Base-by-base conservation (phyloP, 805 yeast species). In the Candida maris region DNA sequence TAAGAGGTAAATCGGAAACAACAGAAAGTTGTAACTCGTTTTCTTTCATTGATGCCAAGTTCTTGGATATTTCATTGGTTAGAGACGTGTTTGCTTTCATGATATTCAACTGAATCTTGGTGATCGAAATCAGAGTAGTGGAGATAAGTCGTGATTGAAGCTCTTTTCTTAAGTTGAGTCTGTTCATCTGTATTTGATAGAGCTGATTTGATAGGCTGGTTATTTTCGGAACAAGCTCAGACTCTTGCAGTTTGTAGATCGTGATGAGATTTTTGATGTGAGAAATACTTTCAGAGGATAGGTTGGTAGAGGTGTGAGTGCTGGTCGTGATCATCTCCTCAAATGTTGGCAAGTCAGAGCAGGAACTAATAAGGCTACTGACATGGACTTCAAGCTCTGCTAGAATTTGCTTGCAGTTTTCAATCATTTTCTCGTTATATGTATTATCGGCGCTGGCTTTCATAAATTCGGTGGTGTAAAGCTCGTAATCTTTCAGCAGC, bases 1-100 rank as follows among this genome's bases (percentile, higher is more conserved):
- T 58, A 9, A 83, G 53, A 0, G 95, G 95, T 19, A 85, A 52
- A 53, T 85, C 93, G 10, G 75, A 67, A 1, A 81, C 75, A 9
- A 54, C 44, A 9, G 62, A 57, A 10, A 61, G 37, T 17, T 49
- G 54, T 7, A 61, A 38, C 38, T 66, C 68, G 18, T 41, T 34
- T 4, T 50, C 52, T 39, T 58, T 66, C n/a, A 67, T 39, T 1
- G 36, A 24, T 10, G 54, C 45, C 15, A 70, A 42, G 28, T 54
- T 54, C 12, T 46, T 52, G 7, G 59, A 46, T 26, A 67, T 49
- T 5, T 64, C 67, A 16, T 49, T 54, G 4, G 57, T 42, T 9
- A 70, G 34, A 2, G 39, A 18, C 15, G 53, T 57, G 16, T 57
- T 64, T 1, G 62, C 48, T 18, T 57, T 59, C 39, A 68, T 46